phyloP scores from a whole-genome alignment of 2,329 filamentous ascomycete genomes.

The Cladosporium oxysporum region DNA sequence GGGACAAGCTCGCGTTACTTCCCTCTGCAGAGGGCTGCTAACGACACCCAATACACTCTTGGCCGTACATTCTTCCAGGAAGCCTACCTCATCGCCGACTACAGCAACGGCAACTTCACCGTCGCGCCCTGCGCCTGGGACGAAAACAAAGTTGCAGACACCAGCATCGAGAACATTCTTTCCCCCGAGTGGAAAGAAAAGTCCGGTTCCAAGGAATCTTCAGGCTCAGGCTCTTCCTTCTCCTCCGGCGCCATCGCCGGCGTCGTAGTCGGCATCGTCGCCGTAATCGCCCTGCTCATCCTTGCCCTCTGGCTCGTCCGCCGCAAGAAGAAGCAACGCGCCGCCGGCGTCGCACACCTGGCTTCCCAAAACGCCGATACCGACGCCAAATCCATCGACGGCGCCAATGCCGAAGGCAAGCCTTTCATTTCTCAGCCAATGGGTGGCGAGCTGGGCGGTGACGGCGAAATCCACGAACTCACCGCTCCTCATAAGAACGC shows the following conservation, averaged over 20 bases:
- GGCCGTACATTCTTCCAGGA: slow-evolving; percentile 42
- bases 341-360: slow-evolving; percentile 11
- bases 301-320: slow-evolving; percentile 33
- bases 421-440: slow-evolving; percentile 34
- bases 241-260: slow-evolving; percentile 39
- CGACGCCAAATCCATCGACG: slow-evolving; percentile 31
- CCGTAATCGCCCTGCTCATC: slow-evolving; percentile 32
- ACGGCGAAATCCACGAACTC: slow-evolving; percentile 38
- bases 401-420: slow-evolving; percentile 22
- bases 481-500: slow-evolving; percentile 30
- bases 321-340: slow-evolving; percentile 31
- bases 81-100: slow-evolving; percentile 42
- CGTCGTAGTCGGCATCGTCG: slow-evolving; percentile 37
- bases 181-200: slow-evolving; percentile 25
- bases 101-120: slow-evolving; percentile 40
- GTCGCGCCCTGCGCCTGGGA: slow-evolving; percentile 40
- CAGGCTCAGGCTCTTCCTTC: slow-evolving; percentile 22
- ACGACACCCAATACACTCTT: slow-evolving; percentile 39
- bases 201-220: slow-evolving; percentile 13
- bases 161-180: slow-evolving; percentile 34
- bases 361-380: slow-evolving; percentile 29
- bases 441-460: slow-evolving; percentile 38
- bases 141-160: slow-evolving; percentile 24
- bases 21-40: slow-evolving; percentile 37
- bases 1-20: slow-evolving; percentile 37